Evolutionary conservation across 1,284 basidiomycete species (phyloP), one percentile per base, ranked within the genome.

Genomic region (Trametes hirsuta): DNA sequence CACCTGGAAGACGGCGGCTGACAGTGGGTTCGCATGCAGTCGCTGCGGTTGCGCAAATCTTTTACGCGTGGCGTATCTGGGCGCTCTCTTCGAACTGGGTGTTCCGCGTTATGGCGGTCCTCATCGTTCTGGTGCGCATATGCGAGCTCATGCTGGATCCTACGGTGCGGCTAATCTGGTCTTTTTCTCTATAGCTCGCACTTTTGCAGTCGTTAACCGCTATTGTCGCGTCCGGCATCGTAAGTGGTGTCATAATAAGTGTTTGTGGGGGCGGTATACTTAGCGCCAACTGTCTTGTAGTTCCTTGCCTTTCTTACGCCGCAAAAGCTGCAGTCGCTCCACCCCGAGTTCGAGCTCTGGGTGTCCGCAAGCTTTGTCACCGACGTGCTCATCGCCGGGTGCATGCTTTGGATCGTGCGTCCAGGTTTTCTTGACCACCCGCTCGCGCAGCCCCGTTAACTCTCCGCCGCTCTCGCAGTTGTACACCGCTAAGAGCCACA

Each of bases 371-470:
- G 66, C 39, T 63, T 69, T 22, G 62, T 54, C 3, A 55, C 40
- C 14, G 68, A 69, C 37, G 58, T 66, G 12, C 44, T 69, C 34
- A 65, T 69, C 25, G 64, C 66, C 11, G 58, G 22, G 0, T 62
- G 58, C 50, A 68, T 68, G 66, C 34, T 66, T 12, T 68, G 60
- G 47, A 63, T 69, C 36, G 66, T 69, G 24, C 45, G 61, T 56
- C 15, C 18, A 6, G 4, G 18, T 30, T 22, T 37, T 21, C 18
- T 11, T 4, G 2, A n/a, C 48, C 21, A 8, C 12, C 52, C 14
- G 4, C 2, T 14, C 44, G 4, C 45, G 15, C 21, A 14, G 4
- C 24, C 4, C 5, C n/a, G 21, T 15, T 37, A 9, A n/a, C 25
- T 22, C 18, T 37, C 34, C 9, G n/a, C 34, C n/a, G 8, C 14